Conservation (phyloP, 768 basidiomycete species). For the Rhizopogon vesiculosus region DNA sequence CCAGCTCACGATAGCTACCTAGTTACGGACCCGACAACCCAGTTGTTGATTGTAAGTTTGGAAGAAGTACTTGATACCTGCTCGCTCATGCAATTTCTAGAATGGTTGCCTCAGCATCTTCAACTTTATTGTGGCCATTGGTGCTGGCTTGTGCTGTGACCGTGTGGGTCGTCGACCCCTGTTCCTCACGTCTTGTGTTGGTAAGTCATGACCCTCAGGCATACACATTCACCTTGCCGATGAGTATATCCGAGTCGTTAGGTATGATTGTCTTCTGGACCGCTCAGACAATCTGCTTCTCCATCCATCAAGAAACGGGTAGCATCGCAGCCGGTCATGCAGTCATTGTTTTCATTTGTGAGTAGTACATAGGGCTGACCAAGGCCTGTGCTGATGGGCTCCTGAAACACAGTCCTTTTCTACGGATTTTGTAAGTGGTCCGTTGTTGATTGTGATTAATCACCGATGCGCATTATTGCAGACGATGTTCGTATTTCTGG, state of each 20-base stretch:
- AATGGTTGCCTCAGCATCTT: conserved; percentile 53
- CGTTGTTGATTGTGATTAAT: background rate
- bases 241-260: conserved; percentile 24
- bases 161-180: conserved; percentile 44
- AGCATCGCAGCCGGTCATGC: conserved; percentile 32
- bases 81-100: conserved; percentile 16
- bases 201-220: conserved; percentile 22
- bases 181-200: conserved; percentile 43
- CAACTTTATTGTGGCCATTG: conserved; percentile 50
- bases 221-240: conserved; percentile 22
- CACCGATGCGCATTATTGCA: background rate
- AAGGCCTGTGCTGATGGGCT: background rate
- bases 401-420: conserved; percentile 27
- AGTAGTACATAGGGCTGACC: conserved; percentile 5
- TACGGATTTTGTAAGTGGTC: conserved; percentile 31
- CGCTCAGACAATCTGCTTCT: conserved; percentile 32
- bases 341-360: conserved; percentile 42
- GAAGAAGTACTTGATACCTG: background rate
- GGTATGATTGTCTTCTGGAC: conserved; percentile 37
- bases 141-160: conserved; percentile 45
- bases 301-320: conserved; percentile 23
- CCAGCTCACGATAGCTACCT: background rate
- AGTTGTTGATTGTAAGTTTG: conserved; percentile 33
- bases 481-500: conserved; percentile 25
- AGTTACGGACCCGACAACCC: conserved; percentile 42